phyloP scores from a whole-genome alignment of 75 land plant species.

The Larix kaempferi region DNA sequence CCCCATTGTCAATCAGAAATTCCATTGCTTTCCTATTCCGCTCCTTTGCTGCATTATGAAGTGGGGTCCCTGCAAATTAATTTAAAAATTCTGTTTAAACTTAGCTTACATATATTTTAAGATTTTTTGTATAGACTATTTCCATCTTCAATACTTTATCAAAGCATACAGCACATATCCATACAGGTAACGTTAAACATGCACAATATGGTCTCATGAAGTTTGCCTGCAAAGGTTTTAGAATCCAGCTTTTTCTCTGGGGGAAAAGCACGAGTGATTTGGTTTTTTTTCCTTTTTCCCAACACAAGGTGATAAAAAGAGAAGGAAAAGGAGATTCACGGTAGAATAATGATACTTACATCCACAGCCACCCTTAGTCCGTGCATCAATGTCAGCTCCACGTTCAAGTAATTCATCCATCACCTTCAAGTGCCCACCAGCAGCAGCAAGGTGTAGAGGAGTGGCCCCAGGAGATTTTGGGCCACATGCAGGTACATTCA shows the following conservation, averaged over 20 bases:
- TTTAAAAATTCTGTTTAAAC: too few species aligned
- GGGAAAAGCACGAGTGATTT: background rate
- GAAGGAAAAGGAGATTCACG: background rate
- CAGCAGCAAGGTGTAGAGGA: slow-evolving; percentile 94
- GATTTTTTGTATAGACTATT: background rate
- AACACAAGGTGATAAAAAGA: background rate
- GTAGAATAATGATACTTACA: slow-evolving; percentile 32
- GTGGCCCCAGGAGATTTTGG: slow-evolving; percentile 83
- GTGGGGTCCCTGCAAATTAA: slow-evolving; percentile 83
- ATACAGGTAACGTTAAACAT: background rate
- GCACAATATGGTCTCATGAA: background rate
- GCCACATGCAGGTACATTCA: slow-evolving; percentile 76
- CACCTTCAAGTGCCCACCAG: slow-evolving; percentile 86
- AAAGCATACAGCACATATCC: background rate
- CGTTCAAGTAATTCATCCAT: slow-evolving; percentile 92
- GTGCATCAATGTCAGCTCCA: slow-evolving; percentile 94
- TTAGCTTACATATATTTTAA: background rate
- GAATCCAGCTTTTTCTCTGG: background rate
- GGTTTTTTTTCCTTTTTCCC: too few species aligned
- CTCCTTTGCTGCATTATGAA: slow-evolving; percentile 91
- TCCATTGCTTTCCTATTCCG: slow-evolving; percentile 75
- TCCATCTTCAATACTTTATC: background rate
- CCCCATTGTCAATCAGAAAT: slow-evolving; percentile 89
- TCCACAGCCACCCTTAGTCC: slow-evolving; percentile 95
- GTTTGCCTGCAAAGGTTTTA: background rate